These are phyloP conservation scores for Citrus hindsii DNA, from an alignment of 345 rosid genomes.

Conservation along the genomic window DNA sequence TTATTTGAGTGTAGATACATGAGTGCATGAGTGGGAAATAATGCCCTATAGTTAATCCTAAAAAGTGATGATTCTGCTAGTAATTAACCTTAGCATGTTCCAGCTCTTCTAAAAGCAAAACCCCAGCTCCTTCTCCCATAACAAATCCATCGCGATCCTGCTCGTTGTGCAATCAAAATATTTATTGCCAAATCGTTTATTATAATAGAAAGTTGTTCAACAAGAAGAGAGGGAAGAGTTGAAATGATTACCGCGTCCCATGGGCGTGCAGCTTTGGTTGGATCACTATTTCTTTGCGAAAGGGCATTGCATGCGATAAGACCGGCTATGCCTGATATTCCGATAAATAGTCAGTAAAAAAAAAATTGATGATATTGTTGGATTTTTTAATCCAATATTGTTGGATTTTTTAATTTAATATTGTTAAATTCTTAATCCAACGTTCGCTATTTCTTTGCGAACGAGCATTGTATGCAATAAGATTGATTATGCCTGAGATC, in stretches of 20 bases:
- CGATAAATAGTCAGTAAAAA: not conserved
- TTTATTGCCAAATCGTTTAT: not conserved
- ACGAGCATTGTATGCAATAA: too few relatives aligned
- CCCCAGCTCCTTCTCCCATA: slow-evolving; percentile 67
- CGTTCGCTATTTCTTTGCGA: too few relatives aligned
- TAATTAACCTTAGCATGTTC: slow-evolving; percentile 53
- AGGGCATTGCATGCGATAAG: slow-evolving; percentile 52
- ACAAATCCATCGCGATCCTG: slow-evolving; percentile 61
- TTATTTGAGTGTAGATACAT: not conserved
- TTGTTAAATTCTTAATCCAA: too few relatives aligned
- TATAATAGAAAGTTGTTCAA: not conserved
- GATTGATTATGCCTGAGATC: too few relatives aligned
- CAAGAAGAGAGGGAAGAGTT: not conserved
- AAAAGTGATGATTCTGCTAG: not conserved
- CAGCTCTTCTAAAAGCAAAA: slow-evolving; percentile 55
- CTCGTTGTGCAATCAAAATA: not conserved
- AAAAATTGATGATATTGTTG: too few relatives aligned
- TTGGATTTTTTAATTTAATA: too few relatives aligned
- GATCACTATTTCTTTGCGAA: slow-evolving; percentile 49
- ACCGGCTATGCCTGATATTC: slow-evolving; percentile 46
- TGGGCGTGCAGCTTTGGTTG: slow-evolving; percentile 58
- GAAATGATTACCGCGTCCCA: slow-evolving; percentile 45
- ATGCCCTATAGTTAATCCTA: not conserved
- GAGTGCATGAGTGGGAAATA: not conserved
- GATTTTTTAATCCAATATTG: too few relatives aligned